Evolutionary conservation across 1,284 basidiomycete species (phyloP), one percentile per base, ranked within the genome.

Genomic region (Anthracocystis panici-leucophaei): DNA sequence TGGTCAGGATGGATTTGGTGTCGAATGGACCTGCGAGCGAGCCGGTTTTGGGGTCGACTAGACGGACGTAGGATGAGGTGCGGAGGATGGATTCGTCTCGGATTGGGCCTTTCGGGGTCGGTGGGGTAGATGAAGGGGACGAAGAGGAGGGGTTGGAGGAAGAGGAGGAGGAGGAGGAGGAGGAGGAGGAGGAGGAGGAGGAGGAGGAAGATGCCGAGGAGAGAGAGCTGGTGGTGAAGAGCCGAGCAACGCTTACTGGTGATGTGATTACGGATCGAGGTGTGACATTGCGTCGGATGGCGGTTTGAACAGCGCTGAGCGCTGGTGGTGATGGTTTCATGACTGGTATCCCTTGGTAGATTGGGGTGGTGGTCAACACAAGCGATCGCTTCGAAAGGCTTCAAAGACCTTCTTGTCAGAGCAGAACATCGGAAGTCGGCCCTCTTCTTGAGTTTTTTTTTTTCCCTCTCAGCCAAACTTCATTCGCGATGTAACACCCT

Each of bases 41-140:
- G 54, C 75, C 75, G 11, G 78, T 70, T 49, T 69, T 57, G 2
- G 79, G 79, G 46, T 83, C 81, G 31, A 83, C 80, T 1, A 83
- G 68, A 0, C 75, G 73, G 11, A 82, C 71, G 29, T 64, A 66
- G 9, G 49, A 33, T 0, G 79, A 66, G 2, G 31, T 29, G n/a
- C 42, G 62, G 25, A 48, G 25, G 52, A 81, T 77, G 5, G 40
- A 14, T 31, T 81, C 79, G 29, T 81, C 75, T 16, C 62, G 57
- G 23, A 70, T 48, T 0, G 62, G 62, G 10, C 61, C 54, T 55
- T 60, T 66, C 10, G 58, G 23, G 0, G n/a, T 4, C 12, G 57
- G 18, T 42, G 38, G 23, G 27, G 41, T n/a, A 12, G 29, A 41
- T 2, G 49, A 51, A 38, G 51, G 21, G 8, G 58, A 40, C 2